A percentile compares a stretch with the other conserved stretches of the same genome.
These are phyloP conservation scores for Thielaviopsis musarum DNA, from an alignment of 2,329 filamentous ascomycete species.

Conservation along the genomic window DNA sequence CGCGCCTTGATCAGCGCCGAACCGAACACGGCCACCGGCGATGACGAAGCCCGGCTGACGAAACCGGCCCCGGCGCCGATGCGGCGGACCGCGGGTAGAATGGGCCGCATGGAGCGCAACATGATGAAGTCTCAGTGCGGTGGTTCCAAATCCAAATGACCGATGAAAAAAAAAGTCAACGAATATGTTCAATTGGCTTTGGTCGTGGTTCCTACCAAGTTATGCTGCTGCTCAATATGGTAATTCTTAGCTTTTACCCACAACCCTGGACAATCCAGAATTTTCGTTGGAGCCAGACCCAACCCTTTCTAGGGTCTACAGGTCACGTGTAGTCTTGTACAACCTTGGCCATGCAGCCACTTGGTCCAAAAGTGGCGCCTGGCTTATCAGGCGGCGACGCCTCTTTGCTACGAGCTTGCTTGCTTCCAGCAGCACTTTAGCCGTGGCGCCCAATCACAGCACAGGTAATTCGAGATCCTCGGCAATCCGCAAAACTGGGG, in stretches of 20 bases:
- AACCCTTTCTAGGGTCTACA: neutral
- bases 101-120: constrained; percentile 8
- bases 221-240: neutral
- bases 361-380: constrained; percentile 5
- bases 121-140: neutral
- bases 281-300: too few relatives aligned
- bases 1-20: neutral
- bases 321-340: neutral
- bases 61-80: neutral
- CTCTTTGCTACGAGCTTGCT: neutral
- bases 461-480: constrained; percentile 31
- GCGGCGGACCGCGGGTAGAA: neutral
- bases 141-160: neutral
- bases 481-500: constrained; percentile 24
- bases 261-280: too few relatives aligned
- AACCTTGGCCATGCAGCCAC: too few relatives aligned
- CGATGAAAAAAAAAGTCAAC: too few relatives aligned
- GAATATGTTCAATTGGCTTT: too few relatives aligned
- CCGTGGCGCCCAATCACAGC: constrained; percentile 26
- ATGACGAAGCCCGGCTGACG: neutral
- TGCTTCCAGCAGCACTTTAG: neutral
- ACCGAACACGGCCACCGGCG: neutral
- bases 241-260: neutral
- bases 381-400: constrained; percentile 7
- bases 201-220: neutral